phyloP scores from a whole-genome alignment of 768 basidiomycete species.

The Leccinum olivaceopallidum region DNA sequence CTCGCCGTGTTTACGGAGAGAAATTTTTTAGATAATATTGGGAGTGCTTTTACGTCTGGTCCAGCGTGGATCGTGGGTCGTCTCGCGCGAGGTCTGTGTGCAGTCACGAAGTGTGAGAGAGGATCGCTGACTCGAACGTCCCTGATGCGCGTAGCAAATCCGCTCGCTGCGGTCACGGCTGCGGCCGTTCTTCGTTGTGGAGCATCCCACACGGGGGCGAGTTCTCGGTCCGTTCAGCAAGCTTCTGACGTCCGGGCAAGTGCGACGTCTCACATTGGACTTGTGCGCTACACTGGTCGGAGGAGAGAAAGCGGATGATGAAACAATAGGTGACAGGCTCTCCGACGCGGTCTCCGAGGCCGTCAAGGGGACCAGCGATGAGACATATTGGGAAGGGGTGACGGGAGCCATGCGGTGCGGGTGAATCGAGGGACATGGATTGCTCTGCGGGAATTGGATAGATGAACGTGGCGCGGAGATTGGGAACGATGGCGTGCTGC shows the following conservation, averaged over 20 bases:
- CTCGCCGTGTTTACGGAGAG: conserved; percentile 10
- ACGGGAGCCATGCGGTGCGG: conserved; percentile 16
- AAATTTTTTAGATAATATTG: conserved; percentile 48
- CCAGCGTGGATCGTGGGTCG: conserved; percentile 53
- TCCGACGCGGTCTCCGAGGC: conserved; percentile 27
- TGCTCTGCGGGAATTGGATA: not conserved
- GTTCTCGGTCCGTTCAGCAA: conserved; percentile 77
- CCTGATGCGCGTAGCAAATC: conserved; percentile 42
- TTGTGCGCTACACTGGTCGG: conserved; percentile 43
- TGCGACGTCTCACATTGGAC: conserved; percentile 66
- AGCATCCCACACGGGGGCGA: conserved; percentile 72
- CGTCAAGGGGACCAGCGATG: conserved; percentile 29
- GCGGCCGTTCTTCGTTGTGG: conserved; percentile 77
- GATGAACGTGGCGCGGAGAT: conserved; percentile 1
- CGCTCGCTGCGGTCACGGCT: conserved; percentile 57
- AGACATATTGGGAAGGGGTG: conserved; percentile 36
- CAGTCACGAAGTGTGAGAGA: conserved; percentile 1
- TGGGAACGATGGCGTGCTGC: conserved; percentile 5
- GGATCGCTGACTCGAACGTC: conserved; percentile 13
- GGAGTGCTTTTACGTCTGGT: conserved; percentile 60
- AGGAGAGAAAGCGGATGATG: conserved; percentile 5
- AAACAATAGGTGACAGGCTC: conserved; percentile 19
- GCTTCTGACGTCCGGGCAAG: conserved; percentile 43
- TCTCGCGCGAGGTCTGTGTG: conserved; percentile 44
- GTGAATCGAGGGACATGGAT: conserved; percentile 30